phyloP scores from a whole-genome alignment of 1,284 basidiomycete species.

The Ganoderma resinaceum region DNA sequence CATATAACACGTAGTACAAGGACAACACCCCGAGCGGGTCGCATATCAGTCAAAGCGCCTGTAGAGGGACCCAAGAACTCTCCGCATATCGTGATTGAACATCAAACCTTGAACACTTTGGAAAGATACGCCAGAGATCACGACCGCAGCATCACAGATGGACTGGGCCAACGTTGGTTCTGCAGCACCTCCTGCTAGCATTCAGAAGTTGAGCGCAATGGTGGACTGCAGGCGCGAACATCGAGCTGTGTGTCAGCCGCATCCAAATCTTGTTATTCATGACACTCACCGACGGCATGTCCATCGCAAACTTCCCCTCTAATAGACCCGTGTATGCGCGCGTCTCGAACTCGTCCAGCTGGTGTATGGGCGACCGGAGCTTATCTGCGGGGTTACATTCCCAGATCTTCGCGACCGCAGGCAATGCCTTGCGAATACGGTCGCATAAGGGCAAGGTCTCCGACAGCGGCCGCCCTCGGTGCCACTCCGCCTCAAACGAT shows the following conservation, averaged over 20 bases:
- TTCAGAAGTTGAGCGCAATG: conserved; percentile 15
- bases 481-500: conserved; percentile 29
- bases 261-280: background rate
- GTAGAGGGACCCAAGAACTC: background rate
- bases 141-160: conserved; percentile 12
- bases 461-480: conserved; percentile 27
- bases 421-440: conserved; percentile 26
- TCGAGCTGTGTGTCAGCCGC: conserved; percentile 3
- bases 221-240: conserved; percentile 16
- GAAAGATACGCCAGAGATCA: conserved; percentile 1
- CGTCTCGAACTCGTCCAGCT: conserved; percentile 22
- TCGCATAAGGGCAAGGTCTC: conserved; percentile 26
- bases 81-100: background rate
- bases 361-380: conserved; percentile 16
- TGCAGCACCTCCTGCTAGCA: background rate
- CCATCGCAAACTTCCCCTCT: conserved; percentile 26
- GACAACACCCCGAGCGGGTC: background rate
- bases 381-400: conserved; percentile 10
- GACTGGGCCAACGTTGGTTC: background rate
- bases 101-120: conserved; percentile 3
- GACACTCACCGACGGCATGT: conserved; percentile 31
- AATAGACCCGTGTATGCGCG: conserved; percentile 26
- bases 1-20: background rate
- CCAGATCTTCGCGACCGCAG: conserved; percentile 30
- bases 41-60: background rate